phyloP scores from a whole-genome alignment of 179 eudicot species.

The Camellia oleifera region DNA sequence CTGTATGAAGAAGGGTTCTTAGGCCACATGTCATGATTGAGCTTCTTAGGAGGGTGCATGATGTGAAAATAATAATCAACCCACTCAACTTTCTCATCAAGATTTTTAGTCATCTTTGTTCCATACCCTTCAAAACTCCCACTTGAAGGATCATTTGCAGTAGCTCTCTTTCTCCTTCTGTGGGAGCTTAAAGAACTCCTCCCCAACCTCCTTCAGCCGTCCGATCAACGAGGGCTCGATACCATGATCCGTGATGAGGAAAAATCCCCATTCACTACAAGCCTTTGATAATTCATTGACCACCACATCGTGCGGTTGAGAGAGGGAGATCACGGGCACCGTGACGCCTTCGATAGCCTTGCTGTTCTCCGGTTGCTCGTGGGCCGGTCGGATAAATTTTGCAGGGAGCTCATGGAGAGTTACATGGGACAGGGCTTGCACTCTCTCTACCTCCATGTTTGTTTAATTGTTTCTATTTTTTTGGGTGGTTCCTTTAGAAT shows the following conservation, averaged over 20 bases:
- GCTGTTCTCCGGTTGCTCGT: constrained; percentile 51
- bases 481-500: too few species aligned
- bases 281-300: constrained; percentile 36
- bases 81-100: constrained; percentile 51
- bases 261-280: constrained; percentile 46
- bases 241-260: constrained; percentile 39
- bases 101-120: constrained; percentile 39
- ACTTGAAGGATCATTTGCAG: constrained; percentile 41
- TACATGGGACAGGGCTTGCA: constrained; percentile 24
- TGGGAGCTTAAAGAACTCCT: constrained; percentile 39
- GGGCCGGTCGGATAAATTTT: constrained; percentile 35
- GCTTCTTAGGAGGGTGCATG: constrained; percentile 43
- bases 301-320: constrained; percentile 28
- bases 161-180: constrained; percentile 47
- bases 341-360: constrained; percentile 37
- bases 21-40: constrained; percentile 46
- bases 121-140: constrained; percentile 47
- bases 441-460: constrained; percentile 33
- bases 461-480: background rate
- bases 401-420: constrained; percentile 35
- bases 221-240: constrained; percentile 26
- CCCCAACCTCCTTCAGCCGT: constrained; percentile 34
- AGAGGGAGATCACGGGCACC: constrained; percentile 42
- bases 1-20: constrained; percentile 38
- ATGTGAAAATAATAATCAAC: constrained; percentile 50